These are phyloP conservation scores for Ascosphaera aggregata DNA, from an alignment of 2,329 filamentous ascomycete genomes.

Conservation along the genomic window DNA sequence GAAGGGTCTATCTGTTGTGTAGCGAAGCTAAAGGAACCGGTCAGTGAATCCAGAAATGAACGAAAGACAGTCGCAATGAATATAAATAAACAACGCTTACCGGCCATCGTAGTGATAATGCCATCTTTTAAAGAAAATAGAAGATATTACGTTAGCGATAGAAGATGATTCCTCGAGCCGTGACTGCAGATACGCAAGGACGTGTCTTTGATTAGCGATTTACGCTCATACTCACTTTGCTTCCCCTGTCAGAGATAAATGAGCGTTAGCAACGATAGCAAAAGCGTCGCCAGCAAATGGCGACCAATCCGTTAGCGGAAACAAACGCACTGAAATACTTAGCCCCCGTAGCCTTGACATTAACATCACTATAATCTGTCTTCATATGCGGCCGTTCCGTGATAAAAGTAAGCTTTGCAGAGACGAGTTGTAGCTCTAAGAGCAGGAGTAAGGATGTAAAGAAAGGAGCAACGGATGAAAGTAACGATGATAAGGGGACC, in stretches of 20 bases:
- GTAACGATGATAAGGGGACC: not conserved
- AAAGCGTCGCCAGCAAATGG: too few species aligned
- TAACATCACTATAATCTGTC: constrained; percentile 5
- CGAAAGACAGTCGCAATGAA: not conserved
- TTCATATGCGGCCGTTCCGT: constrained; percentile 5
- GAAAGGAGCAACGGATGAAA: not conserved
- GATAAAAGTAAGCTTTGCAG: constrained; percentile 4
- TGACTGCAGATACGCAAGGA: constrained; percentile 4
- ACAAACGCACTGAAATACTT: constrained; percentile 6
- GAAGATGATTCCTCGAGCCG: too few species aligned
- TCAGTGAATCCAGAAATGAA: constrained; percentile 1
- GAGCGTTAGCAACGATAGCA: not conserved
- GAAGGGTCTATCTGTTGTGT: constrained; percentile 20
- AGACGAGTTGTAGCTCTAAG: not conserved
- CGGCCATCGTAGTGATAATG: constrained; percentile 18
- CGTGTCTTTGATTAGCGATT: not conserved
- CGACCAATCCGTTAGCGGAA: too few species aligned
- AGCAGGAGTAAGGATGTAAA: not conserved
- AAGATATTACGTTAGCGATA: not conserved
- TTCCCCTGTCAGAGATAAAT: not conserved
- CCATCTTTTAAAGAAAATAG: constrained; percentile 7
- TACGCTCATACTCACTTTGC: not conserved
- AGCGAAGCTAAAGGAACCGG: constrained; percentile 21
- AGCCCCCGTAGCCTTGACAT: constrained; percentile 2
- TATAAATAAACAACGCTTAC: constrained; percentile 4